These are phyloP conservation scores for Metschnikowia corniflorae DNA, from an alignment of 805 yeast genomes.

Conservation along the genomic window DNA sequence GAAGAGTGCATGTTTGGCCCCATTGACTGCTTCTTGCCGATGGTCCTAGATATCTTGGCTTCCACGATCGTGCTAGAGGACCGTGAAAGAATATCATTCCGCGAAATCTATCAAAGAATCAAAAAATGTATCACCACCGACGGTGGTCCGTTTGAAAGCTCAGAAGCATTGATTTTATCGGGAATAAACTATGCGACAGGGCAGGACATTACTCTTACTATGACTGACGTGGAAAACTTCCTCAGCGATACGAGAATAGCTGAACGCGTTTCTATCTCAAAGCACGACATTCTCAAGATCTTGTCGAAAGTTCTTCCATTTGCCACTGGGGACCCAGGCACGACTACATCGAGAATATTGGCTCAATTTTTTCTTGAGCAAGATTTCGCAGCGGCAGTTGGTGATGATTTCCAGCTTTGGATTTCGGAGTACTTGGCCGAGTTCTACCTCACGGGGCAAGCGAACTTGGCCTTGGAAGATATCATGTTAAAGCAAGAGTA, in stretches of 20 bases:
- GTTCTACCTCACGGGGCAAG: constrained; percentile 11
- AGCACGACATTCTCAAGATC: constrained; percentile 1
- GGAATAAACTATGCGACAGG: too few species aligned
- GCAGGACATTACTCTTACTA: too few species aligned
- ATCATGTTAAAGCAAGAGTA: background rate
- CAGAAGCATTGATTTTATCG: too few species aligned
- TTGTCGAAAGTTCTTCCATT: constrained; percentile 2
- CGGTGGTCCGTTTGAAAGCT: too few species aligned
- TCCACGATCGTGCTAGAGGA: too few species aligned
- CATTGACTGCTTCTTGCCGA: background rate
- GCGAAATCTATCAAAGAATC: too few species aligned
- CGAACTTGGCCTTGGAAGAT: background rate
- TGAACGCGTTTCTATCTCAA: too few species aligned
- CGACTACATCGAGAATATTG: background rate
- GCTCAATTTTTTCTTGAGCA: constrained; percentile 5
- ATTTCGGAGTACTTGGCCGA: constrained; percentile 15
- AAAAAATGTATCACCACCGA: too few species aligned
- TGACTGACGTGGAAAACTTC: constrained; percentile 3
- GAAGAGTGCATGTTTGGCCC: constrained; percentile 1
- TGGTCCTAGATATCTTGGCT: constrained; percentile 9
- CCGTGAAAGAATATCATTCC: too few species aligned
- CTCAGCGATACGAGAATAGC: too few species aligned
- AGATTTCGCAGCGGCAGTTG: background rate
- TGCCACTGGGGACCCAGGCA: background rate
- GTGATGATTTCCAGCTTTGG: constrained; percentile 5